These are phyloP conservation scores for Entonaema liquescens DNA, from an alignment of 495 filamentous ascomycete species.

Conservation along the genomic window DNA sequence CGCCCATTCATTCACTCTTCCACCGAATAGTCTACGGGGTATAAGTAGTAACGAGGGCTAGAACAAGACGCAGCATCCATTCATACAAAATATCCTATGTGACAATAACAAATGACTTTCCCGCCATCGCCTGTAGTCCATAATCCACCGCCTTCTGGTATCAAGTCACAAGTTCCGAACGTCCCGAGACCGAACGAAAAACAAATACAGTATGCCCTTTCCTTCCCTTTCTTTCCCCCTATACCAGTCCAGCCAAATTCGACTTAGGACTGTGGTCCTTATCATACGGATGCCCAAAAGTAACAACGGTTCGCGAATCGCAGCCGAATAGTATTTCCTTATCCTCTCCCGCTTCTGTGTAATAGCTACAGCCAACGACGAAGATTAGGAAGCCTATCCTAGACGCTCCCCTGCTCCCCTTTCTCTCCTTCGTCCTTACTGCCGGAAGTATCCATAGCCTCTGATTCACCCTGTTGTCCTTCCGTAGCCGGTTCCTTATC, in stretches of 20 bases:
- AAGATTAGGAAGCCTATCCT: neutral
- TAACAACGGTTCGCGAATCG: neutral
- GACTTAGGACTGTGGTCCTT: neutral
- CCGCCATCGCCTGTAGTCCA: neutral
- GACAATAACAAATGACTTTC: neutral
- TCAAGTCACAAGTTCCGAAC: constrained; percentile 8
- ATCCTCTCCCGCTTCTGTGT: neutral
- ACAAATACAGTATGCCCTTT: neutral
- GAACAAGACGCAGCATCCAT: constrained; percentile 14
- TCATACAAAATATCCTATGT: constrained; percentile 30
- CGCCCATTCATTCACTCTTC: neutral
- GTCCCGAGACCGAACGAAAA: constrained; percentile 4
- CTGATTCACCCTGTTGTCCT: neutral
- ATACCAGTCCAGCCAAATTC: neutral
- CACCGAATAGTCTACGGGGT: neutral
- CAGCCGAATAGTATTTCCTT: neutral
- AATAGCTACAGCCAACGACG: neutral
- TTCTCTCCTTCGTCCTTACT: constrained; percentile 5
- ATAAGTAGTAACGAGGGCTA: neutral
- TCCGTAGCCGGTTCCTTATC: constrained; percentile 20
- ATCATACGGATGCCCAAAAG: neutral
- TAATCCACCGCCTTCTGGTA: constrained; percentile 13
- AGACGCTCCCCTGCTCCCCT: neutral
- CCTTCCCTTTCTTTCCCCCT: neutral
- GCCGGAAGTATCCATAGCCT: constrained; percentile 29